Percentiles rank a stretch among this genome's conserved stretches.
These are phyloP conservation scores for Pyrenochaeta sp. DNA, from an alignment of 2,329 filamentous ascomycete genomes.

Conservation along the genomic window DNA sequence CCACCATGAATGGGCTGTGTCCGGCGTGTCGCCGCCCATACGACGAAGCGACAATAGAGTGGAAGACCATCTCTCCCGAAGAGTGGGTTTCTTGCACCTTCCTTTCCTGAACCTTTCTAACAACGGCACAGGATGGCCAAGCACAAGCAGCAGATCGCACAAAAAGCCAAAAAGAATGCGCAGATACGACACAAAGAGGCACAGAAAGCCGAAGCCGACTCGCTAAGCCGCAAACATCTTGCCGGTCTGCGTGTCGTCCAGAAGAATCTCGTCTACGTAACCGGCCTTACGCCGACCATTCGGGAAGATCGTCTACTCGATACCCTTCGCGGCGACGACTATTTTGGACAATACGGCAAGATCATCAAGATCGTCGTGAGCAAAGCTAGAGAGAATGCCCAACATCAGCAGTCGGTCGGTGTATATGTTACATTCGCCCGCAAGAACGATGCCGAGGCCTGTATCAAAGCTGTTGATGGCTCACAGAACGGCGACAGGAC, in stretches of 20 bases:
- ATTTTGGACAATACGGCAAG: slow-evolving; percentile 97
- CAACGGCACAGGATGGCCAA: slow-evolving; percentile 69
- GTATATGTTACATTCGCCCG: slow-evolving; percentile 98
- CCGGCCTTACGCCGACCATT: slow-evolving; percentile 88
- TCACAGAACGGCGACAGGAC: slow-evolving; percentile 89
- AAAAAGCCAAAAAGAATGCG: slow-evolving; percentile 93
- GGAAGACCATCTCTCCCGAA: slow-evolving; percentile 92
- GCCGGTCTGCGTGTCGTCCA: slow-evolving; percentile 95
- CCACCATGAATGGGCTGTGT: slow-evolving; percentile 95
- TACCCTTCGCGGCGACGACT: slow-evolving; percentile 87
- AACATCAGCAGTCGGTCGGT: slow-evolving; percentile 83
- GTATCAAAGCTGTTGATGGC: slow-evolving; percentile 91
- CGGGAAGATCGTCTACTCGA: slow-evolving; percentile 92
- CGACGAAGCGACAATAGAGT: slow-evolving; percentile 96
- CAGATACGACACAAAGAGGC: slow-evolving; percentile 91
- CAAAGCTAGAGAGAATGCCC: slow-evolving; percentile 81
- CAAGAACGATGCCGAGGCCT: slow-evolving; percentile 87
- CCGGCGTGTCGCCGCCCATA: slow-evolving; percentile 97
- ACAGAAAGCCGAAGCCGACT: slow-evolving; percentile 95
- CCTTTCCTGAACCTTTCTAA: slow-evolving; percentile 29
- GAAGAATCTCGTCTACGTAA: slow-evolving; percentile 98
- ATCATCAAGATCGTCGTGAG: slow-evolving; percentile 99
- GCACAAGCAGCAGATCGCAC: slow-evolving; percentile 76
- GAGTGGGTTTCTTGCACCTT: slow-evolving; percentile 70
- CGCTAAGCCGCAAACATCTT: slow-evolving; percentile 92